Conservation (phyloP, 2,329 filamentous ascomycete species). For the Scedosporium apiospermum region DNA sequence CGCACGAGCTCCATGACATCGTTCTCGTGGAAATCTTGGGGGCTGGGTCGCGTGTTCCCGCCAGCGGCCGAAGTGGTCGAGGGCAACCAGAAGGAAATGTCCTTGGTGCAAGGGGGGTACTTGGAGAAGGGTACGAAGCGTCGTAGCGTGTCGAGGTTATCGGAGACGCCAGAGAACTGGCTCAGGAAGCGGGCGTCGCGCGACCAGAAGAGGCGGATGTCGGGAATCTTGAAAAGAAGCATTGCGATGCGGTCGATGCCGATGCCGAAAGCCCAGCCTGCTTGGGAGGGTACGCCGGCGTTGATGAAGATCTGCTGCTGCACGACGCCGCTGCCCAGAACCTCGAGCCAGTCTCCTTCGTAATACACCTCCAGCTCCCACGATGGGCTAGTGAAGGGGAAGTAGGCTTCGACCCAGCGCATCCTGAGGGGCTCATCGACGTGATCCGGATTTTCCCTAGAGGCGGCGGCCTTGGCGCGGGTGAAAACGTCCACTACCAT, state of each 20-base stretch:
- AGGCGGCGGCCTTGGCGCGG: constrained; percentile 59
- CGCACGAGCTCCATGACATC: constrained; percentile 95
- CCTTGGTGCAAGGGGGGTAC: constrained; percentile 80
- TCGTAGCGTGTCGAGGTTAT: constrained; percentile 35
- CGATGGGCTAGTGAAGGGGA: constrained; percentile 90
- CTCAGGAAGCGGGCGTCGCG: constrained; percentile 72
- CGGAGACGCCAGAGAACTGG: constrained; percentile 64
- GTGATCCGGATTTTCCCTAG: constrained; percentile 37
- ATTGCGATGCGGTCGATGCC: constrained; percentile 94
- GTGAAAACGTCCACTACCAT: constrained; percentile 87
- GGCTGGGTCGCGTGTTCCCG: constrained; percentile 29
- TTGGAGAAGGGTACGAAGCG: constrained; percentile 85
- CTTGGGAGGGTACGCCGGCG: constrained; percentile 62
- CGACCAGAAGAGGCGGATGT: constrained; percentile 96
- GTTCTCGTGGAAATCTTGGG: constrained; percentile 71
- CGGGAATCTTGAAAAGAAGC: constrained; percentile 91
- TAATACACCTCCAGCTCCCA: constrained; percentile 97
- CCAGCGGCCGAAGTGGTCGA: constrained; percentile 32
- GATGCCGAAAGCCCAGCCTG: constrained; percentile 94
- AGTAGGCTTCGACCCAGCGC: constrained; percentile 94
- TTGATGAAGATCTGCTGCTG: constrained; percentile 73
- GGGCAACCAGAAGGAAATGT: constrained; percentile 85
- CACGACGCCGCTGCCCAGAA: constrained; percentile 86
- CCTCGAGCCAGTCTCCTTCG: constrained; percentile 89
- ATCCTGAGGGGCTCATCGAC: constrained; percentile 67